Conservation (phyloP, 495 filamentous ascomycete species). For the Penicillium soppii region DNA sequence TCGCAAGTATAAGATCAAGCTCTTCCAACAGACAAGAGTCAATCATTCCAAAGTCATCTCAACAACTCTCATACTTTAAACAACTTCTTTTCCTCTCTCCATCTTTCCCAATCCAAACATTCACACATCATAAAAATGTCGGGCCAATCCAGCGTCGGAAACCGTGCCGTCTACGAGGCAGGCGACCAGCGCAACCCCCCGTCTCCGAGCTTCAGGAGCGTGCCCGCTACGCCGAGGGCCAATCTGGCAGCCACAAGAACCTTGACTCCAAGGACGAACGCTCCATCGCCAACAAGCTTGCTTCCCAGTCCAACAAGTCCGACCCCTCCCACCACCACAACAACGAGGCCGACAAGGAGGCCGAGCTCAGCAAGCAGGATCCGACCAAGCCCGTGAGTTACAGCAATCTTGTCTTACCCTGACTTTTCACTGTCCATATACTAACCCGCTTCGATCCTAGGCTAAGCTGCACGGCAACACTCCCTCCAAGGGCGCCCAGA, state of each 20-base stretch:
- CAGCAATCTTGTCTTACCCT: too few species aligned
- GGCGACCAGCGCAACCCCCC: conserved; percentile 72
- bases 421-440: not conserved
- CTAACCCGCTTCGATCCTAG: conserved; percentile 32
- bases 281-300: conserved; percentile 75
- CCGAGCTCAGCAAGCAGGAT: conserved; percentile 58
- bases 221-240: conserved; percentile 66
- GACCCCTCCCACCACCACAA: conserved; percentile 33
- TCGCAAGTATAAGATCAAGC: conserved; percentile 19
- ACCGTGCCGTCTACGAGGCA: conserved; percentile 53
- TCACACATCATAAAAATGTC: conserved; percentile 16
- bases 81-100: not conserved
- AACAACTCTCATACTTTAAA: not conserved
- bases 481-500: conserved; percentile 68
- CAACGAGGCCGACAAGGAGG: conserved; percentile 50
- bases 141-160: conserved; percentile 54
- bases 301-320: conserved; percentile 51
- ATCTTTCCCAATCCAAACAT: conserved; percentile 1
- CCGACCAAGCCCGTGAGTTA: conserved; percentile 64
- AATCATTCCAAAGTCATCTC: conserved; percentile 4
- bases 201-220: conserved; percentile 52
- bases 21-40: not conserved
- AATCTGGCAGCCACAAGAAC: conserved; percentile 60
- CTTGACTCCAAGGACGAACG: conserved; percentile 81
- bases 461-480: conserved; percentile 69